Evolutionary conservation across 768 basidiomycete genomes (phyloP), one percentile per base, ranked within the genome.

Genomic region (Leccinum subtestaceum): DNA sequence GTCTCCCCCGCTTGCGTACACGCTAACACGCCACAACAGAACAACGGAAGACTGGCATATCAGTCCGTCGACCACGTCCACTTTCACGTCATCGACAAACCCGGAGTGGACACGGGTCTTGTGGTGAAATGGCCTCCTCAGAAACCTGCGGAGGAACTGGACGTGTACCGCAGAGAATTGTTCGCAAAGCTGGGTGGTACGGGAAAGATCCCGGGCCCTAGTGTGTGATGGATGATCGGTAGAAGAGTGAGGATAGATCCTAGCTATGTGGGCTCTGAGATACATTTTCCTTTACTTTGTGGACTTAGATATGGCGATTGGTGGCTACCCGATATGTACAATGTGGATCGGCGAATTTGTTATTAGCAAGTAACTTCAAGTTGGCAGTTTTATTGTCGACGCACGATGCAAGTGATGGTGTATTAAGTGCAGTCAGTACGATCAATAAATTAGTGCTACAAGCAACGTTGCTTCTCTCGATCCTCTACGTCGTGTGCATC

Each of bases 41-140:
- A 89, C 76, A 89, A 89, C 67, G 87, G 87, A 5, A 69, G 76
- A 54, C 76, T 83, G 64, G 88, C 82, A 55, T 85, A 81, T 65
- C 85, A 84, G 75, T 78, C 80, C 40, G 92, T 96, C 43, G 81
- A 85, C 57, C 93, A 96, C 67, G 92, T 93, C 8, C 93, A 95
- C 72, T 94, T 93, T 76, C 93, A 98, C 68, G 80, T 97, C 63
- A 95, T 97, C 60, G 91, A 93, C 10, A 98, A 97, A 72, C 92
- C 91, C 10, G 82, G 87, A 53, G 68, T 79, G 4, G 17, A 43
- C 0, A 84, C 88, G 63, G 96, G 96, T 4, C 81, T 98, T 34
- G 84, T 84, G 13, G 76, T 98, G 57, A 9, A 83, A 4, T 98
- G 96, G 95, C 65, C 65, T 13, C 51, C 63, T 32, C 59, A 59